phyloP scores from a whole-genome alignment of 805 yeast species.

The Metschnikowia arizonensis region DNA sequence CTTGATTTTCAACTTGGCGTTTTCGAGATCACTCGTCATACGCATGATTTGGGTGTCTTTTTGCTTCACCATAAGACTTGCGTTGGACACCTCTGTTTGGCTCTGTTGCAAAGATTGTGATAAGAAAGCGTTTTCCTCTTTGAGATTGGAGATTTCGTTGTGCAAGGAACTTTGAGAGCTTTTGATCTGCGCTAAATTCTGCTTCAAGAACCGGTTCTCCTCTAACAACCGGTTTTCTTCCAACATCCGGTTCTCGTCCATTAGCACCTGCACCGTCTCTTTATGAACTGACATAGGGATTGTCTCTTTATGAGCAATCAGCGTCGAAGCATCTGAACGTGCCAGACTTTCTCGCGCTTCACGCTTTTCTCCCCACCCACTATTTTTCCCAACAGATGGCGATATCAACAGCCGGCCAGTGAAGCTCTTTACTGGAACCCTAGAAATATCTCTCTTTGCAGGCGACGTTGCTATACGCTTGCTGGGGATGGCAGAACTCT shows the following conservation, averaged over 20 bases:
- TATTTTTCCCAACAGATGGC: conserved; percentile 12
- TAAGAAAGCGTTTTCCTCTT: conserved; percentile 22
- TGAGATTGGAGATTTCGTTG: conserved; percentile 27
- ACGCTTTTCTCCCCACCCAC: background rate
- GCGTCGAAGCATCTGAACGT: background rate
- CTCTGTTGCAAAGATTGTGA: conserved; percentile 8
- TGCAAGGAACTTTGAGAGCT: conserved; percentile 22
- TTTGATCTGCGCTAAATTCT: conserved; percentile 19
- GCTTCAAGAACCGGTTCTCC: conserved; percentile 49
- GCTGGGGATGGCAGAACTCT: conserved; percentile 44
- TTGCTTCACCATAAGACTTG: conserved; percentile 52
- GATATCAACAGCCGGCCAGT: conserved; percentile 42
- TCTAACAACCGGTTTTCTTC: conserved; percentile 49
- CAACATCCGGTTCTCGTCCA: conserved; percentile 50
- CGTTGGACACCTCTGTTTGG: conserved; percentile 39
- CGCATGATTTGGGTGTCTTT: conserved; percentile 67
- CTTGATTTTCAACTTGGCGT: conserved; percentile 46
- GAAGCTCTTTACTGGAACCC: conserved; percentile 32
- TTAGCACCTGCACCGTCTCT: conserved; percentile 38
- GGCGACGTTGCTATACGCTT: conserved; percentile 74
- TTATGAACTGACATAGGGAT: conserved; percentile 1
- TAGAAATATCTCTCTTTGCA: conserved; percentile 23
- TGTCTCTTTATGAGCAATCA: no score
- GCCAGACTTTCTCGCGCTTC: conserved; percentile 7
- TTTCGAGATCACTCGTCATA: conserved; percentile 58